Evolutionary conservation across 768 basidiomycete species (phyloP).

Genomic region (Cubamyces sp.): DNA sequence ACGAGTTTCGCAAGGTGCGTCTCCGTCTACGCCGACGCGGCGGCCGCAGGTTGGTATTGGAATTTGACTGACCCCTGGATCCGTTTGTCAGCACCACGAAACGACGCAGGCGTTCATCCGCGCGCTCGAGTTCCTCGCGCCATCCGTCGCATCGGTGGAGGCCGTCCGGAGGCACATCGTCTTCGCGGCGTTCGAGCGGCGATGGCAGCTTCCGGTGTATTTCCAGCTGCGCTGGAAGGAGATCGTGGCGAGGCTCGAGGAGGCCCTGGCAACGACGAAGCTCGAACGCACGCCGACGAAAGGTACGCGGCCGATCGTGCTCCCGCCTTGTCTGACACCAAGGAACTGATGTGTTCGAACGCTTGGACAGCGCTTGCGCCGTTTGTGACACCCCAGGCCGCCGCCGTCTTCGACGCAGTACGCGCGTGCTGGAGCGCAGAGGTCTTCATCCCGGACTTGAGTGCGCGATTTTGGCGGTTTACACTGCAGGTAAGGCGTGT

Average conservation of each 20-base stretch:
- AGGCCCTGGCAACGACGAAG: constrained; percentile 50
- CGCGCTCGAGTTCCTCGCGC: constrained; percentile 81
- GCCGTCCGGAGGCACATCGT: constrained; percentile 74
- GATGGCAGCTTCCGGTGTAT: constrained; percentile 97
- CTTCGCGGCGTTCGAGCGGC: constrained; percentile 72
- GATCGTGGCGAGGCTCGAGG: constrained; percentile 78
- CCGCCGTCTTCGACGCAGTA: constrained; percentile 73
- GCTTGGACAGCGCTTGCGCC: constrained; percentile 30
- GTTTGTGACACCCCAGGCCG: constrained; percentile 66
- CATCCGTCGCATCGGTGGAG: constrained; percentile 70
- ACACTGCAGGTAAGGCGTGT: constrained; percentile 73
- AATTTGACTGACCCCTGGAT: too few species aligned
- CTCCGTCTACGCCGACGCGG: neutral
- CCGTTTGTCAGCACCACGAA: constrained; percentile 71
- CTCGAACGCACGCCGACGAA: constrained; percentile 46
- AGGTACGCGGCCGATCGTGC: constrained; percentile 39
- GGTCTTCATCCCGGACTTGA: constrained; percentile 81
- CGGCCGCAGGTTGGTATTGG: neutral
- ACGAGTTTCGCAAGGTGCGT: constrained; percentile 84
- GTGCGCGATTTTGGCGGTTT: constrained; percentile 87
- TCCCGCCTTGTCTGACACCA: too few species aligned
- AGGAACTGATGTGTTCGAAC: too few species aligned
- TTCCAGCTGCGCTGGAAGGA: constrained; percentile 98
- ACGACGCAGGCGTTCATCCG: constrained; percentile 82
- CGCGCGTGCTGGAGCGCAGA: constrained; percentile 85